Evolutionary conservation across 345 rosid genomes (phyloP).

Genomic region (Populus tremula): DNA sequence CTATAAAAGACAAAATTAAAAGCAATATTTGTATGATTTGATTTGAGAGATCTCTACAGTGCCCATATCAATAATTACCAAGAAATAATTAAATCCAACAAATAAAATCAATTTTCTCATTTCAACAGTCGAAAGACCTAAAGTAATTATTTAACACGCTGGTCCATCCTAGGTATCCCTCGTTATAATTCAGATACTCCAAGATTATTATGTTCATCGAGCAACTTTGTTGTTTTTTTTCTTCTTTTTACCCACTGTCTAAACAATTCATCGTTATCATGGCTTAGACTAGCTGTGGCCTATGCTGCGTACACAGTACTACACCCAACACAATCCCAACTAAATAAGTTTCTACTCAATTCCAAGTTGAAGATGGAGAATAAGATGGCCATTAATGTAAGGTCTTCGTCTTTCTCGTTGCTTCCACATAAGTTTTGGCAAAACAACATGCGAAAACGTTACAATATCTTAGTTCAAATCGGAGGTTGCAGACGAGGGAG

Average conservation of each 20-base stretch:
- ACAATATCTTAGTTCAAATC: background rate
- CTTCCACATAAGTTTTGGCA: background rate
- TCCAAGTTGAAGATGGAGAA: background rate
- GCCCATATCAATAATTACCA: too few species aligned
- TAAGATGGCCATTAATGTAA: background rate
- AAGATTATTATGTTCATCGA: background rate
- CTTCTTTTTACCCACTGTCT: too few species aligned
- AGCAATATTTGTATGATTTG: too few species aligned
- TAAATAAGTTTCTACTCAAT: background rate
- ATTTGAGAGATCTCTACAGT: too few species aligned
- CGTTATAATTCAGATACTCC: background rate
- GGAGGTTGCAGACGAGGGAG: background rate
- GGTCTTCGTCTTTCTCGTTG: background rate
- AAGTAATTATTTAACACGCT: background rate
- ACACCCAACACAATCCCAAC: background rate
- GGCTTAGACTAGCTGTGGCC: background rate
- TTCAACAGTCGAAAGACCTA: background rate
- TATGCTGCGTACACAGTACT: too few species aligned
- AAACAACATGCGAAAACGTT: background rate
- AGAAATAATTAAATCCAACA: too few species aligned
- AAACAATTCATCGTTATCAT: background rate
- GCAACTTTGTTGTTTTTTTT: too few species aligned
- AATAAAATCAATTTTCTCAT: background rate
- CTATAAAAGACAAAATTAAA: too few species aligned
- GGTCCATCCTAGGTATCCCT: background rate